These are phyloP conservation scores for Arachis hypogaea DNA, from an alignment of 306 rosid genomes.

Conservation along the genomic window DNA sequence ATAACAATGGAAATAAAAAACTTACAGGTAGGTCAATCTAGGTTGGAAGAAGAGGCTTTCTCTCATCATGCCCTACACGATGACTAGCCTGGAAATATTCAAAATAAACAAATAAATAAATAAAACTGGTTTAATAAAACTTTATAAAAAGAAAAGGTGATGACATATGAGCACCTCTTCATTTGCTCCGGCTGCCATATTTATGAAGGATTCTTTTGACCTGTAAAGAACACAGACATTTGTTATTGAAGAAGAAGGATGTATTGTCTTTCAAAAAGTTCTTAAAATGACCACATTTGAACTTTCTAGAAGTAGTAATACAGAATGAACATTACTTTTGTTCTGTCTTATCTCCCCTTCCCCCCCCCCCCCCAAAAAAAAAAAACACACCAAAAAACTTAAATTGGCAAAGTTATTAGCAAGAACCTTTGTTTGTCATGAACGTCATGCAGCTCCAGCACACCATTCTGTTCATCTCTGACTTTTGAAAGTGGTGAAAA, in stretches of 20 bases:
- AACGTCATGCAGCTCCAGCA: conserved; percentile 68
- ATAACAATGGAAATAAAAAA: conserved; percentile 9
- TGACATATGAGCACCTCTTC: conserved; percentile 70
- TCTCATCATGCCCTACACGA: conserved; percentile 75
- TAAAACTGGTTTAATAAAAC: conserved; percentile 3
- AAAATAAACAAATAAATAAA: conserved; percentile 9
- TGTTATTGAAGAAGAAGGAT: conserved; percentile 28
- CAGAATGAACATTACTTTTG: neutral
- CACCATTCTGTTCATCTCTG: conserved; percentile 80
- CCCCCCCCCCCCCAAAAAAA: too few relatives aligned
- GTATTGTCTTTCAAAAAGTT: conserved; percentile 6
- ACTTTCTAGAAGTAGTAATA: conserved; percentile 1
- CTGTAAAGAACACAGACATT: conserved; percentile 48
- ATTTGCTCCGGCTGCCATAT: conserved; percentile 96
- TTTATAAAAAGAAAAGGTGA: conserved; percentile 27
- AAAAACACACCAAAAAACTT: too few relatives aligned
- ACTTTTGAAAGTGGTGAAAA: conserved; percentile 86
- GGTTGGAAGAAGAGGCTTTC: conserved; percentile 91
- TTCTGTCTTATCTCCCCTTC: neutral
- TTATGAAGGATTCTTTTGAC: conserved; percentile 80
- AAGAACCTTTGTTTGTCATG: conserved; percentile 70
- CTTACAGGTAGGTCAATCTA: conserved; percentile 54
- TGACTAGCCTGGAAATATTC: conserved; percentile 70
- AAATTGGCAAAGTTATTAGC: conserved; percentile 38
- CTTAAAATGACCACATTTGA: conserved; percentile 24